These are phyloP conservation scores for Fremontodendron californicum DNA, from an alignment of 345 rosid species.

Conservation along the genomic window DNA sequence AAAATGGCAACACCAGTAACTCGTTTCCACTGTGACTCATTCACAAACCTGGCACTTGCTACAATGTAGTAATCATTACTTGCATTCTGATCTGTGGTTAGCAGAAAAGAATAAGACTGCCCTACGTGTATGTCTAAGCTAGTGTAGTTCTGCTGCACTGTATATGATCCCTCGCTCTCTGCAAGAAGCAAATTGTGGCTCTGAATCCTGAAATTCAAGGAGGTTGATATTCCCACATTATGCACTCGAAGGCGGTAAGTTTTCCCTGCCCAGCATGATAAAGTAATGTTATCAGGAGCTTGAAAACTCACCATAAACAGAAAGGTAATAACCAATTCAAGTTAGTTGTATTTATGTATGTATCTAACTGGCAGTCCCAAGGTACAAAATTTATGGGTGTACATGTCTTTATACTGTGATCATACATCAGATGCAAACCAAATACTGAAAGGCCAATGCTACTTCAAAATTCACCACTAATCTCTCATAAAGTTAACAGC, in stretches of 20 bases:
- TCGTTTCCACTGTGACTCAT: conserved; percentile 79
- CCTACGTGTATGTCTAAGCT: conserved; percentile 99
- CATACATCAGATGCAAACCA: not conserved
- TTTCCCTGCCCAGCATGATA: conserved; percentile 49
- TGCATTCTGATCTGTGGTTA: conserved; percentile 96
- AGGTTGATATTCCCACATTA: conserved; percentile 89
- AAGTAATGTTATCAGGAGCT: not conserved
- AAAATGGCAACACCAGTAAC: conserved; percentile 95
- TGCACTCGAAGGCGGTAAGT: conserved; percentile 87
- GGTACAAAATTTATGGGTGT: not conserved
- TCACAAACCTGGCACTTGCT: conserved; percentile 90
- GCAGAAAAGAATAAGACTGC: conserved; percentile 82
- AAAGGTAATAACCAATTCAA: not conserved
- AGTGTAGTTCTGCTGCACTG: conserved; percentile 96
- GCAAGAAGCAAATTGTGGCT: conserved; percentile 83
- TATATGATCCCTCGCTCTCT: conserved; percentile 91
- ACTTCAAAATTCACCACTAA: not conserved
- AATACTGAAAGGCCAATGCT: not conserved
- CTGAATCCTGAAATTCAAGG: conserved; percentile 96
- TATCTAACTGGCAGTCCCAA: not conserved
- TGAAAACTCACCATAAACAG: not conserved
- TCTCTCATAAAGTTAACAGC: not conserved
- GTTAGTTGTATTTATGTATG: not conserved
- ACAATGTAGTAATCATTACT: conserved; percentile 97
- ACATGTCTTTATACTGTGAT: not conserved